These are phyloP conservation scores for Macrophomina tecta DNA, from an alignment of 2,329 filamentous ascomycete species.

Conservation along the genomic window DNA sequence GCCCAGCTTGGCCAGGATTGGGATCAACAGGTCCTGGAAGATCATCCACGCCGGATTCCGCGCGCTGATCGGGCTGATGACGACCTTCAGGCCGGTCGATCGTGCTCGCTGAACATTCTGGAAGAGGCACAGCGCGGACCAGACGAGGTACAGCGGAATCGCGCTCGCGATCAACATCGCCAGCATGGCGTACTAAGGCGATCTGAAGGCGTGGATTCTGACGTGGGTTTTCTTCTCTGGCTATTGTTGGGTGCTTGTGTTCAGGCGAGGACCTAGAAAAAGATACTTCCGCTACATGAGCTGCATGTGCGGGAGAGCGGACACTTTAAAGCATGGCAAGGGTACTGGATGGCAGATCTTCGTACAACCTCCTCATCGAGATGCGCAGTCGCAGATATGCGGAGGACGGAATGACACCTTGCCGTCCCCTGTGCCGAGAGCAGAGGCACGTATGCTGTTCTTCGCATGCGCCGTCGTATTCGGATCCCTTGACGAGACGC, in stretches of 20 bases:
- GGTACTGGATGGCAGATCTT: too few species aligned
- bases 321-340: too few species aligned
- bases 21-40: background rate
- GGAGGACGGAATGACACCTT: background rate
- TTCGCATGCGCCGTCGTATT: background rate
- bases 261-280: too few species aligned
- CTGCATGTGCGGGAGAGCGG: too few species aligned
- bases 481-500: background rate
- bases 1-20: background rate
- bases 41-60: constrained; percentile 14
- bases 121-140: background rate
- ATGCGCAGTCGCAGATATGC: background rate
- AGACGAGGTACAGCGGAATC: constrained; percentile 9
- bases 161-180: constrained; percentile 2
- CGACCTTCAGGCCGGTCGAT: background rate
- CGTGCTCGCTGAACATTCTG: constrained; percentile 1
- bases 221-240: too few species aligned
- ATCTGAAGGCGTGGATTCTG: too few species aligned
- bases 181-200: background rate
- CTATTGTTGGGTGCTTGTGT: too few species aligned
- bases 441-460: too few species aligned
- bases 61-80: constrained; percentile 11
- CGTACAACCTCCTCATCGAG: background rate
- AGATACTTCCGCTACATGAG: too few species aligned
- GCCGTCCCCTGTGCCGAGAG: too few species aligned